Base-by-base conservation (phyloP, 768 basidiomycete species). In the Kondoa malvinella region DNA sequence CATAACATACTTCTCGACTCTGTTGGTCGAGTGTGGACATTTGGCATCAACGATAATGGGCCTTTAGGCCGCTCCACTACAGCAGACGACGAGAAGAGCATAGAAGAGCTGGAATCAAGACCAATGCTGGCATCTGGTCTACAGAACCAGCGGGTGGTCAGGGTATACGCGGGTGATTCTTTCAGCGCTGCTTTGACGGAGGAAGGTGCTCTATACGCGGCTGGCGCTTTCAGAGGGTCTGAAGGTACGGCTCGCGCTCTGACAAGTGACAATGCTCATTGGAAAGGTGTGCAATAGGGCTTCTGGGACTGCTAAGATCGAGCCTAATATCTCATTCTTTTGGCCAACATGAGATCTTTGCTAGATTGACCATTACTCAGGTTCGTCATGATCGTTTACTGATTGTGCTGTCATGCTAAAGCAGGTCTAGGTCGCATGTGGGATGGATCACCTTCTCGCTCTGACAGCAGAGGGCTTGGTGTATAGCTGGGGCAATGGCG, bases 1-100 rank as follows among this genome's bases (percentile, higher is more conserved):
- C 92, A 96, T 77, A 87, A 86, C 1, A 79, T 96, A 58, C 86
- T 89, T 74, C 80, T 95, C 32, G 92, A 96, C 76, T 87, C 91
- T 75, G 84, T 83, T 70, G 94, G 94, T n/a, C 15, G 33, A 29
- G 27, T 63, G 4, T 66, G 75, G 65, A 74, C 74, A 50, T 77
- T 74, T 76, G 78, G 79, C 58, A 68, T 78, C 74, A 80, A 60
- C n/a, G 58, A 26, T 26, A 25, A 31, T 14, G n/a, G 30, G 27
- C 75, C 78, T 8, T 72, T 80, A 2, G 79, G 79, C 16, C 72
- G 79, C 67, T n/a, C 63, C 12, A 80, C 79, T 0, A 66, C 68
- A 56, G 72, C 74, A 57, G 73, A 74, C 8, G 75, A 72, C 34
- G 32, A 63, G 16, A 69, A 75, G 50, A 73, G 75, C 21, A 72